phyloP scores from a whole-genome alignment of 768 basidiomycete genomes.

The Hemileccinum rubropunctum region DNA sequence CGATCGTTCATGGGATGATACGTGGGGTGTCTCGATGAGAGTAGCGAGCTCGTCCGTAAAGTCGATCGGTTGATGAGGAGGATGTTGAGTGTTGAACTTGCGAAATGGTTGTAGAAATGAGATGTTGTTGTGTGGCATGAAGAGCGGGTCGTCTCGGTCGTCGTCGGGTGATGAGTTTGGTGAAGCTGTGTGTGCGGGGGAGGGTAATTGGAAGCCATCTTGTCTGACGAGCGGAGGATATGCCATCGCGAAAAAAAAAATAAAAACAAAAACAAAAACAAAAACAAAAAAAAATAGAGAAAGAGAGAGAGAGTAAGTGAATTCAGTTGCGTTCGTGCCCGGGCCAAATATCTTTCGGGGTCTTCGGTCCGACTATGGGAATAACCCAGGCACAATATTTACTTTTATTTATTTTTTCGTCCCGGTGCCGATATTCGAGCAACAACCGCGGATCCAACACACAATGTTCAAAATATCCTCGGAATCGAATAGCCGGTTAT shows the following conservation, averaged over 20 bases:
- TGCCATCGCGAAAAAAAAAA: slow-evolving; percentile 17
- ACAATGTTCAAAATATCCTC: too few relatives aligned
- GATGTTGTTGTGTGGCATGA: slow-evolving; percentile 44
- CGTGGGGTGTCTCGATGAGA: too few relatives aligned
- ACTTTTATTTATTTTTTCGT: slow-evolving; percentile 8
- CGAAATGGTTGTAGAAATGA: slow-evolving; percentile 54
- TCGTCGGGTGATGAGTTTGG: slow-evolving; percentile 29
- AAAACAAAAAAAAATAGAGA: background rate
- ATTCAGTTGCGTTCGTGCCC: too few relatives aligned
- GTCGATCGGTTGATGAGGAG: slow-evolving; percentile 39
- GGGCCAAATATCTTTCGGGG: slow-evolving; percentile 25
- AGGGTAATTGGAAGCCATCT: slow-evolving; percentile 70
- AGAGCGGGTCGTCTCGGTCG: slow-evolving; percentile 34
- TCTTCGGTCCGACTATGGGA: slow-evolving; percentile 35
- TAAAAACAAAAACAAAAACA: background rate
- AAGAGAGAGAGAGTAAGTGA: background rate
- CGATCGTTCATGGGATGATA: slow-evolving; percentile 45
- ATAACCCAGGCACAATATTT: slow-evolving; percentile 22
- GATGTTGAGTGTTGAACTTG: slow-evolving; percentile 40
- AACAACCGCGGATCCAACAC: too few relatives aligned
- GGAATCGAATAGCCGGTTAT: too few relatives aligned
- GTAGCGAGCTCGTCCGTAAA: slow-evolving; percentile 67
- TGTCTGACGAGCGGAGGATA: slow-evolving; percentile 47
- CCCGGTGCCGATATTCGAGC: slow-evolving; percentile 9
- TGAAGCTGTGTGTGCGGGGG: slow-evolving; percentile 35